Evolutionary conservation across 164 flowering plant species (phyloP), one percentile per base, ranked within the genome.

Genomic region (Cinnamomum micranthum): DNA sequence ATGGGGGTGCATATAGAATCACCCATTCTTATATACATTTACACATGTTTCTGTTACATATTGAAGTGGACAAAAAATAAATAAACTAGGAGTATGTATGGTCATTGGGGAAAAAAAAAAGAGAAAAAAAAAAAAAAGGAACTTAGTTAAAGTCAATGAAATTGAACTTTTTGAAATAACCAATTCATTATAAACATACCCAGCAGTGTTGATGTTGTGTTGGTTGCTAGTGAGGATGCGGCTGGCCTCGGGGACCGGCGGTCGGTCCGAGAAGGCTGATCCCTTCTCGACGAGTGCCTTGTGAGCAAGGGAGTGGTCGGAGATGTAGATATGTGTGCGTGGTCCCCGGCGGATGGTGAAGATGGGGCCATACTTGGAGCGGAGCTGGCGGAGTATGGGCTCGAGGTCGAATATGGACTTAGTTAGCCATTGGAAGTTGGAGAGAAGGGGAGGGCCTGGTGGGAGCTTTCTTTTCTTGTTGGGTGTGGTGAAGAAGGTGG

Each of bases 241-340:
- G 50, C 6, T 6, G 35, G 74, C 2, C 13, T 24, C 71, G 2
- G 76, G 58, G 2, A 77, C 66, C 17, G 77, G 75, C 0, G 86
- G 86, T 14, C 89, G 86, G 59, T 78, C 84, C 64, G 87, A 73
- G 76, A 87, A 87, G 66, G 70, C 55, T 28, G 85, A 78, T 1
- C 87, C 88, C 22, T 79, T 71, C 35, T 84, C 79, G 59, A 88
- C 75, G 6, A 88, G 77, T 24, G 87, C 82, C 13, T 82, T 76
- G 76, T 88, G 82, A 28, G 31, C 31, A 28, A 28, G 31, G 31
- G 31, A 28, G 31, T 28, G 31, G 31, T 28, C 31, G 31, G 31
- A 22, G 23, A 89, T n/a, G 76, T 85, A 83, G 71, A 87, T 79
- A 25, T 73, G 23, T 0, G 80, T 80, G 2, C 74, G 76, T 6